These are phyloP conservation scores for Glonium stellatum DNA, from an alignment of 495 filamentous ascomycete genomes.

Conservation along the genomic window DNA sequence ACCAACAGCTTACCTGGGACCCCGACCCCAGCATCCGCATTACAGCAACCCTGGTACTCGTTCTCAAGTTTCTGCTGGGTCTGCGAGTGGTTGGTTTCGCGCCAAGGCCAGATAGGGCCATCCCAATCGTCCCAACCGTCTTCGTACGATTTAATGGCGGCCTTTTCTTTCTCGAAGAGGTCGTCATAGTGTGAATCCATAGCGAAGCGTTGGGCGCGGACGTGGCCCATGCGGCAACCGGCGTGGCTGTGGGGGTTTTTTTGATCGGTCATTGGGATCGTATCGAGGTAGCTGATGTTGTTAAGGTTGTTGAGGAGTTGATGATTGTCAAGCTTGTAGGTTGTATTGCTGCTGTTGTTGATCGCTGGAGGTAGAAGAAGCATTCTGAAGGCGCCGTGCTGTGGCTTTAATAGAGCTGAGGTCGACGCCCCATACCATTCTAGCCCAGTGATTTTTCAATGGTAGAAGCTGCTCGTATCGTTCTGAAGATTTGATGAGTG, in stretches of 20 bases:
- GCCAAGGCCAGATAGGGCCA: constrained; percentile 23
- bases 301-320: background rate
- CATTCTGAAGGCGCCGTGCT: background rate
- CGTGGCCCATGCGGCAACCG: constrained; percentile 15
- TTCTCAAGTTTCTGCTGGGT: constrained; percentile 10
- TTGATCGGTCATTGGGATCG: background rate
- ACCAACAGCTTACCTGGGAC: background rate
- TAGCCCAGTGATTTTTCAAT: background rate
- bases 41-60: constrained; percentile 15
- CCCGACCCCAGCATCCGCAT: background rate
- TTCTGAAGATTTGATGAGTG: background rate
- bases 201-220: constrained; percentile 18
- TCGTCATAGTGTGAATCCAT: constrained; percentile 13
- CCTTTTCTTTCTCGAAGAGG: constrained; percentile 20
- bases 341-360: background rate
- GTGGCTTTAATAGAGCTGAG: background rate
- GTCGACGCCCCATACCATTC: background rate
- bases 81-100: constrained; percentile 15
- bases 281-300: constrained; percentile 1
- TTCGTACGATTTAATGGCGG: constrained; percentile 20
- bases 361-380: background rate
- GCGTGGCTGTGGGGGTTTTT: constrained; percentile 3
- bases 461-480: background rate
- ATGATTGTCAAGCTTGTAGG: background rate
- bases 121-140: constrained; percentile 23